Conservation (phyloP, 2,329 filamentous ascomycete species). For the Fusarium transvaalense region DNA sequence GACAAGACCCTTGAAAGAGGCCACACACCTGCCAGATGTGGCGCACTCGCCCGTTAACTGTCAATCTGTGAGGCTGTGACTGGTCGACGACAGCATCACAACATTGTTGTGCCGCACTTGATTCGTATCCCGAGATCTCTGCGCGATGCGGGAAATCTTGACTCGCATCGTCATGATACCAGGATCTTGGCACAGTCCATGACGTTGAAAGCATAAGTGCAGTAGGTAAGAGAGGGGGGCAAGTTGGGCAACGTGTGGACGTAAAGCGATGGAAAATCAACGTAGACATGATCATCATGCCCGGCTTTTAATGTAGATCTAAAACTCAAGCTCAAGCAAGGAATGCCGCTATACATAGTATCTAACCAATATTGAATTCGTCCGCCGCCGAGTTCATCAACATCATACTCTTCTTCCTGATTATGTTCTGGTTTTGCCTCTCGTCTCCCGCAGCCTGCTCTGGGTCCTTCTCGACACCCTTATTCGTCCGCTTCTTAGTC, state of each 20-base stretch:
- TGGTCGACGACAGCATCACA: slow-evolving; percentile 21
- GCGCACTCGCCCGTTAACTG: slow-evolving; percentile 28
- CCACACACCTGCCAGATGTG: slow-evolving; percentile 21
- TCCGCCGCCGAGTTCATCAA: slow-evolving; percentile 72
- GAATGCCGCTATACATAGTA: slow-evolving; percentile 21
- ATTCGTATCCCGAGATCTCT: slow-evolving; percentile 14
- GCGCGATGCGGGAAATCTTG: slow-evolving; percentile 15
- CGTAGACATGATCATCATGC: slow-evolving; percentile 23
- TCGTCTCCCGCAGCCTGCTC: slow-evolving; percentile 53
- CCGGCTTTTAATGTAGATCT: slow-evolving; percentile 37
- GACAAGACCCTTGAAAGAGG: slow-evolving; percentile 27
- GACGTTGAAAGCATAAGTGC: slow-evolving; percentile 18
- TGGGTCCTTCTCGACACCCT: slow-evolving; percentile 52
- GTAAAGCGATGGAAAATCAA: slow-evolving; percentile 12
- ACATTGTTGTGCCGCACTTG: slow-evolving; percentile 18
- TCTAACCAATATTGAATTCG: slow-evolving; percentile 76
- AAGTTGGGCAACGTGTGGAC: slow-evolving; percentile 1
- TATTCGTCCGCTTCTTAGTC: slow-evolving; percentile 57
- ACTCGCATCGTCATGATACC: slow-evolving; percentile 21
- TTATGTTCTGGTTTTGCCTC: slow-evolving; percentile 57
- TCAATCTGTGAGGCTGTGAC: slow-evolving; percentile 34
- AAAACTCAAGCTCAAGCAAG: slow-evolving; percentile 27
- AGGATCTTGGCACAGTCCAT: slow-evolving; percentile 12
- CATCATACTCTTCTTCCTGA: slow-evolving; percentile 73
- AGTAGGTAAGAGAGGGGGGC: background rate